Evolutionary conservation across 352 stramenopile genomes (phyloP).

Genomic region (Halophytophthora polymorphica): DNA sequence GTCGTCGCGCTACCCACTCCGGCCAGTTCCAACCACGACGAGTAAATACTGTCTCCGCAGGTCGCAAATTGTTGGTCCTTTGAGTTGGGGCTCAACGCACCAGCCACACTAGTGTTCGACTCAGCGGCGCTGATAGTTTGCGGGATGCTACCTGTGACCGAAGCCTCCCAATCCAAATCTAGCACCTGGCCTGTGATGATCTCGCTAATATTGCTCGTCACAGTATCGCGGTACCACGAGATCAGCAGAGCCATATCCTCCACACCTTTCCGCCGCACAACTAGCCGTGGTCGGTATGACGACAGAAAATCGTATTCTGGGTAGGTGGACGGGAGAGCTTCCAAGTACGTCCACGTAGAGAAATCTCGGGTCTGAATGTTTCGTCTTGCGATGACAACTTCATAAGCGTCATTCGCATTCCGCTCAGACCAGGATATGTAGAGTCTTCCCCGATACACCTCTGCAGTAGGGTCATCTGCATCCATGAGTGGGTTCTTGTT

Average conservation of each 20-base stretch:
- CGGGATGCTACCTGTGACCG: constrained; percentile 27
- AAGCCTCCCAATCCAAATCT: constrained; percentile 42
- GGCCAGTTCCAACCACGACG: constrained; percentile 42
- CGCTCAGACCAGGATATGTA: constrained; percentile 63
- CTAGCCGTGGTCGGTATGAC: constrained; percentile 35
- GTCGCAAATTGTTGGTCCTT: constrained; percentile 26
- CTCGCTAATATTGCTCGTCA: constrained; percentile 35
- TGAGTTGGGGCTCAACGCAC: constrained; percentile 17
- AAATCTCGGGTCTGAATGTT: constrained; percentile 54
- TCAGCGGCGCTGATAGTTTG: constrained; percentile 17
- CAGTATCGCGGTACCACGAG: constrained; percentile 56
- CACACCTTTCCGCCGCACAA: constrained; percentile 42
- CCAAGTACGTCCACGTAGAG: constrained; percentile 53
- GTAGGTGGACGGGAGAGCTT: constrained; percentile 23
- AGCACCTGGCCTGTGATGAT: constrained; percentile 43
- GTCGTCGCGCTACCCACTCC: background rate
- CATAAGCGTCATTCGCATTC: constrained; percentile 30
- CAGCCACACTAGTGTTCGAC: constrained; percentile 8
- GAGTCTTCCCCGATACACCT: constrained; percentile 52
- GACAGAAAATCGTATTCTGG: constrained; percentile 38
- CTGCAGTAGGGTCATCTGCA: constrained; percentile 33
- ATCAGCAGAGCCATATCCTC: constrained; percentile 50
- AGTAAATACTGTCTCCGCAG: constrained; percentile 39
- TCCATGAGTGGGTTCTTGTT: constrained; percentile 49
- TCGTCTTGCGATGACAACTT: constrained; percentile 43